Evolutionary conservation across 768 basidiomycete species (phyloP), one percentile per base, ranked within the genome.

Genomic region (Chalciporus piperatus): DNA sequence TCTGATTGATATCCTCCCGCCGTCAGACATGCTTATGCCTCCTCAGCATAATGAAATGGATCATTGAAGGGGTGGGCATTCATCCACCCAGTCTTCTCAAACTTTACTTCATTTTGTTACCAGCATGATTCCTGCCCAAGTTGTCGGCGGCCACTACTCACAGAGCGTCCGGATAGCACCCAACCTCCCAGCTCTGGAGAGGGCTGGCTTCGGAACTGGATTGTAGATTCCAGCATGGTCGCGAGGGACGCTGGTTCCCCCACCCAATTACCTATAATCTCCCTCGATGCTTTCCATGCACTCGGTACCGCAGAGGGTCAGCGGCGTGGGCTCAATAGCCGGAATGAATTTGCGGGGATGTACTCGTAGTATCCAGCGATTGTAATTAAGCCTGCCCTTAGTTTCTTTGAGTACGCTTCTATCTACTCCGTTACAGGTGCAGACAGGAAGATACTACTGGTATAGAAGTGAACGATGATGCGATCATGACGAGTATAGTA

Each of bases 61-160:
- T 86, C 33, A 63, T 58, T 20, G 77, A 77, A 45, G 81, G 78
- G 41, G 85, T 86, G 62, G 48, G 28, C 48, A 40, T 45, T 54
- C 49, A 23, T 50, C 25, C 20, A 35, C 14, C 20, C 11, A 20
- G 23, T 9, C 33, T 33, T 49, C 27, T 41, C 20, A 33, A 51
- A 38, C 40, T 30, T 22, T 20, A 16, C 19, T 59, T 59, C 27
- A 62, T 51, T 52, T 39, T n/a, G 38, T 47, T 40, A 27, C 41
- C 50, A 85, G 83, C 78, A 83, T 50, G 74, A 79, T 45, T 81
- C 85, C 2, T 88, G 85, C 63, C 86, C 86, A 13, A 75, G 80
- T 50, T 87, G 85, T 65, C 82, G 86, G 42, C 71, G 70, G 19
- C 66, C 70, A 32, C 69, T 87, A 10, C 50, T 77, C n/a, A 38